A percentile compares a stretch with the other conserved stretches of the same genome.
Evolutionary conservation across 1,284 basidiomycete species (phyloP).

Genomic region (Moesziomyces parantarcticus): DNA sequence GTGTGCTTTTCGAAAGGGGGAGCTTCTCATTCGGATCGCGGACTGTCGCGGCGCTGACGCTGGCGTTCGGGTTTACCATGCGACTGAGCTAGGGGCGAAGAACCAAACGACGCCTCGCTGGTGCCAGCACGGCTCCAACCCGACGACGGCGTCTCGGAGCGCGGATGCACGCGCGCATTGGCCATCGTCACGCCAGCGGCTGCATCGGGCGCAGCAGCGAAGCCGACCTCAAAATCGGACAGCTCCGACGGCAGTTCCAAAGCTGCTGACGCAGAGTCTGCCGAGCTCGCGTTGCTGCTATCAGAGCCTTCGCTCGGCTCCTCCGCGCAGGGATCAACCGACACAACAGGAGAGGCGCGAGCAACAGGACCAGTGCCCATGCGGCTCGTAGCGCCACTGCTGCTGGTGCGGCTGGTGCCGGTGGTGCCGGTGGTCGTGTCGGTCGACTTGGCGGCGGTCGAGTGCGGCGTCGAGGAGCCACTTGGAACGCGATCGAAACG

Average conservation of each 20-base stretch:
- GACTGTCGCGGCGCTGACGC: constrained; percentile 13
- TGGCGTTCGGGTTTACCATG: constrained; percentile 9
- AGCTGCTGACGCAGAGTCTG: background rate
- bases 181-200: background rate
- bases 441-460: background rate
- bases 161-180: constrained; percentile 6
- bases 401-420: background rate
- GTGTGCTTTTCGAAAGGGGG: too few relatives aligned
- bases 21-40: constrained; percentile 8
- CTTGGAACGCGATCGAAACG: constrained; percentile 5
- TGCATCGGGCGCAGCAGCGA: too few relatives aligned
- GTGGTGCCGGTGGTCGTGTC: background rate
- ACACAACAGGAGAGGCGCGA: background rate
- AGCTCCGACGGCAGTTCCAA: constrained; percentile 18
- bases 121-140: background rate
- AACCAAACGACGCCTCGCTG: background rate
- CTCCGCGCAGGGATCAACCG: background rate
- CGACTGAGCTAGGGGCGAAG: too few relatives aligned
- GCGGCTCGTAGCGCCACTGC: background rate
- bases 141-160: constrained; percentile 22
- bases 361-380: constrained; percentile 1
- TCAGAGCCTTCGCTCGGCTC: background rate
- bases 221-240: constrained; percentile 11
- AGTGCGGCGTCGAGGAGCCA: constrained; percentile 2
- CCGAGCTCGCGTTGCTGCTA: too few relatives aligned